phyloP scores from a whole-genome alignment of 169 alveolate species.

The Eimeria tenella region DNA sequence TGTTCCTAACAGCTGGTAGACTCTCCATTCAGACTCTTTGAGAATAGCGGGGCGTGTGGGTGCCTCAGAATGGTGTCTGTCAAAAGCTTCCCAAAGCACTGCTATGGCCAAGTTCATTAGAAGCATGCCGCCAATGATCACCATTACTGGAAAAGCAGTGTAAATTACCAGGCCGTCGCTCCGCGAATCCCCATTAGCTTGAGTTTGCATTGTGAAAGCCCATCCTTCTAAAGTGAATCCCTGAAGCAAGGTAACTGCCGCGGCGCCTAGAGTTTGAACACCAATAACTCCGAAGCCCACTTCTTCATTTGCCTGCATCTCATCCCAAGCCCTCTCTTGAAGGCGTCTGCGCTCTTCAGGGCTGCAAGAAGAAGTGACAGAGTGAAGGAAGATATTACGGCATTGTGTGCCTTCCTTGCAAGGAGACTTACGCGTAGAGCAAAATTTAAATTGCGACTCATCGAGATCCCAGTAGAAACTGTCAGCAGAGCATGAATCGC shows the following conservation, averaged over 20 bases:
- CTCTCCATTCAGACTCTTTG: slow-evolving; percentile 68
- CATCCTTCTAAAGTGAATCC: slow-evolving; percentile 78
- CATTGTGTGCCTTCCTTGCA: slow-evolving; percentile 74
- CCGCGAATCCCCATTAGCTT: slow-evolving; percentile 63
- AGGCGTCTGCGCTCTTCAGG: slow-evolving; percentile 55
- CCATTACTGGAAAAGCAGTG: slow-evolving; percentile 46
- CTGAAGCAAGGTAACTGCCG: slow-evolving; percentile 66
- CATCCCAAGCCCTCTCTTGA: slow-evolving; percentile 63
- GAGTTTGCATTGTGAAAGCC: slow-evolving; percentile 73
- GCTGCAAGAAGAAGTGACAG: slow-evolving; percentile 67
- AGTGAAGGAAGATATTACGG: slow-evolving; percentile 61
- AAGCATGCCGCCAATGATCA: slow-evolving; percentile 71
- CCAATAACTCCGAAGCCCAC: slow-evolving; percentile 74
- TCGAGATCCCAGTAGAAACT: slow-evolving; percentile 78
- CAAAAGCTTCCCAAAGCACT: slow-evolving; percentile 77
- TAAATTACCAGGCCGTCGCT: slow-evolving; percentile 55
- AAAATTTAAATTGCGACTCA: slow-evolving; percentile 60
- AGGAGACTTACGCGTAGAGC: slow-evolving; percentile 53
- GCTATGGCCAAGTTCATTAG: slow-evolving; percentile 77
- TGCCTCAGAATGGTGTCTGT: slow-evolving; percentile 14
- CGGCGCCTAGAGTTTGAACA: slow-evolving; percentile 46
- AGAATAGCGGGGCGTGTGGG: slow-evolving; percentile 61
- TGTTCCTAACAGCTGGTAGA: slow-evolving; percentile 70
- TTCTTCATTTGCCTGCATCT: slow-evolving; percentile 20
- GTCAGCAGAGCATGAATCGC: slow-evolving; percentile 72